A percentile compares a stretch with the other conserved stretches of the same genome.
Evolutionary conservation across 2,329 filamentous ascomycete genomes (phyloP).

Genomic region (Chrysosporium queenslandicum): DNA sequence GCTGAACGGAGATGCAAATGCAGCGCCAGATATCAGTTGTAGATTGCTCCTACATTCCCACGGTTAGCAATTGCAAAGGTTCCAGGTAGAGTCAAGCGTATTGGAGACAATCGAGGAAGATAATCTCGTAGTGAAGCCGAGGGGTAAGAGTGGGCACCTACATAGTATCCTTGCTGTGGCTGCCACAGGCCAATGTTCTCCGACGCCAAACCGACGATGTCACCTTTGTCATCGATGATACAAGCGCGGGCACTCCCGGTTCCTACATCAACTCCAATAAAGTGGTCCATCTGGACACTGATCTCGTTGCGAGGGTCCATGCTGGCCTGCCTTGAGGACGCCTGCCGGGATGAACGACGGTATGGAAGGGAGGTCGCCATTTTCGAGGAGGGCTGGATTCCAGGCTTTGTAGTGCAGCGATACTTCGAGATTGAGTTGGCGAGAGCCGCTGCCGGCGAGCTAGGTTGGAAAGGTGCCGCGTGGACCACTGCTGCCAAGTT

Average conservation of each 20-base stretch:
- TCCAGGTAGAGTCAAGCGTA: no score
- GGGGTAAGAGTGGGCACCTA: conserved; percentile 30
- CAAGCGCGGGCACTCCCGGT: conserved; percentile 92
- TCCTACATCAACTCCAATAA: conserved; percentile 87
- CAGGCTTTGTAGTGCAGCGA: not conserved
- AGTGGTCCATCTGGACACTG: conserved; percentile 49
- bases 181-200: conserved; percentile 74
- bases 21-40: conserved; percentile 94
- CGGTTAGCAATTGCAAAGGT: not conserved
- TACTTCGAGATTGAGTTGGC: conserved; percentile 4
- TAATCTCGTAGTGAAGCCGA: not conserved
- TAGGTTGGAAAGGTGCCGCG: conserved; percentile 2
- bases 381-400: conserved; percentile 6
- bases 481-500: conserved; percentile 5
- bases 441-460: not conserved
- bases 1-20: conserved; percentile 80
- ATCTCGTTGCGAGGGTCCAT: conserved; percentile 47
- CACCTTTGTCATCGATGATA: conserved; percentile 82
- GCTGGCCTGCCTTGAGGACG: conserved; percentile 32
- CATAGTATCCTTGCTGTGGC: conserved; percentile 64
- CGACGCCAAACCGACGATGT: conserved; percentile 65
- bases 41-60: conserved; percentile 71
- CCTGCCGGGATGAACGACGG: conserved; percentile 19
- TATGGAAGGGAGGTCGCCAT: conserved; percentile 29
- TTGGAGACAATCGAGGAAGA: not conserved